Evolutionary conservation across 2,329 filamentous ascomycete genomes (phyloP), one percentile per base, ranked within the genome.

Genomic region (Fusarium beomiforme): DNA sequence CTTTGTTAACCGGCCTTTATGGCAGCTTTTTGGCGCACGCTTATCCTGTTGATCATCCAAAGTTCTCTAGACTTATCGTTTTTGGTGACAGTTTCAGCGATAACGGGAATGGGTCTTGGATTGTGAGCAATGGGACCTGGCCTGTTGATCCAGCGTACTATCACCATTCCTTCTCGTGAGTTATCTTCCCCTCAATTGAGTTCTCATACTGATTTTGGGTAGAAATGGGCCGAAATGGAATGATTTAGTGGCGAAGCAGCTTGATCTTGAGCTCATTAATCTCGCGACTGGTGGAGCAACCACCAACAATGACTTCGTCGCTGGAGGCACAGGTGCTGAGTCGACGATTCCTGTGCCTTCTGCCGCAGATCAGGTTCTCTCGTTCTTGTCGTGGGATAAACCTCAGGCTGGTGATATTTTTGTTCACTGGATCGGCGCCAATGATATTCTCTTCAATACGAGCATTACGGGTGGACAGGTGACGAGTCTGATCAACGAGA

Each of bases 21-120:
- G 37, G 37, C 26, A n/a, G 34, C 6, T 37, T 51, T 58, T 7
- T 56, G 6, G 43, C 39, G 3, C 29, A 39, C 13, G 63, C 68
- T 2, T 19, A 42, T 3, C 68, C 68, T 16, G 6, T 47, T 5
- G 21, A 39, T 0, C n/a, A 42, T 5, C 9, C 17, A 21, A 44
- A 33, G 5, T 58, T 53, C 1, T 56, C 60, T 0, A 66, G 69
- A 0, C 50, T 71, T n/a, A 49, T 71, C 19, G 69, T 71, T 12
- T 70, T 71, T n/a, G 69, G 69, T 8, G 69, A 71, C 12, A 71
- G 69, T 46, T 71, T 71, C 47, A 71, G 69, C 33, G 69, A 71
- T 2, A 70, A 71, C 10, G 69, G 69, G 13, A 70, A 71, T 43
- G 69, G 69, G 0, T 71, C 69, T 24, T 71, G 69, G 69, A 17